Percentiles rank a stretch among this genome's conserved stretches.
Evolutionary conservation across 2,329 filamentous ascomycete genomes (phyloP).

Genomic region (Cryphonectria carpinicola): DNA sequence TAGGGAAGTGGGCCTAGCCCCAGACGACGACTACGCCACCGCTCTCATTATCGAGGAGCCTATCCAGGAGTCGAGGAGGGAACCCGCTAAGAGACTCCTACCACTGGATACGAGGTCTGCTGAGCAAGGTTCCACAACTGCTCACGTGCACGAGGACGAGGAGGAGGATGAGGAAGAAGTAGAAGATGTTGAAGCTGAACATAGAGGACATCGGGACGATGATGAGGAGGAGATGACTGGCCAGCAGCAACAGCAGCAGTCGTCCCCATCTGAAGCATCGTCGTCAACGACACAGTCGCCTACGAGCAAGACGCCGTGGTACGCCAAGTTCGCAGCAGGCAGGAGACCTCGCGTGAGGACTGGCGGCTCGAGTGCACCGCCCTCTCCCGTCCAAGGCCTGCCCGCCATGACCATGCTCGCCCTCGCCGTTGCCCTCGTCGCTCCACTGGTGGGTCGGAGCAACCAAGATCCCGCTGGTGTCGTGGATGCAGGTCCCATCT

Average conservation of each 20-base stretch:
- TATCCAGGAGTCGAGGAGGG: conserved; percentile 38
- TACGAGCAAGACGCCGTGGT: conserved; percentile 43
- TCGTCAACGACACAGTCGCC: conserved; percentile 26
- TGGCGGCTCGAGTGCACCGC: conserved; percentile 48
- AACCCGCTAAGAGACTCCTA: conserved; percentile 33
- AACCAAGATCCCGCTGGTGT: conserved; percentile 46
- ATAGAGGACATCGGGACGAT: too few relatives aligned
- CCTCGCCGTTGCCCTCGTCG: conserved; percentile 53
- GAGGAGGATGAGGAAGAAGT: not conserved
- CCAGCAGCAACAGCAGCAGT: not conserved
- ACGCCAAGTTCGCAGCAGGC: conserved; percentile 46
- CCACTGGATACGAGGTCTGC: conserved; percentile 30
- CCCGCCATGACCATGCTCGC: conserved; percentile 52
- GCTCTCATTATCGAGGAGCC: conserved; percentile 31
- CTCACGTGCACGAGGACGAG: conserved; percentile 16
- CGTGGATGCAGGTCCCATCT: conserved; percentile 53
- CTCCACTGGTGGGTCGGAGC: conserved; percentile 52
- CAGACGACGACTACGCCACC: conserved; percentile 40
- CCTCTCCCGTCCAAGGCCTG: conserved; percentile 45
- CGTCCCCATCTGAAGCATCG: conserved; percentile 22
- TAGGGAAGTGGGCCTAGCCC: conserved; percentile 53
- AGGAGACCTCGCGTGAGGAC: conserved; percentile 49
- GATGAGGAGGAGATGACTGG: not conserved
- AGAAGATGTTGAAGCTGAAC: not conserved
- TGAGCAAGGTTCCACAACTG: conserved; percentile 30